These are phyloP conservation scores for Diophrys sp. DNA, from an alignment of 73 alveolate species.

Conservation along the genomic window DNA sequence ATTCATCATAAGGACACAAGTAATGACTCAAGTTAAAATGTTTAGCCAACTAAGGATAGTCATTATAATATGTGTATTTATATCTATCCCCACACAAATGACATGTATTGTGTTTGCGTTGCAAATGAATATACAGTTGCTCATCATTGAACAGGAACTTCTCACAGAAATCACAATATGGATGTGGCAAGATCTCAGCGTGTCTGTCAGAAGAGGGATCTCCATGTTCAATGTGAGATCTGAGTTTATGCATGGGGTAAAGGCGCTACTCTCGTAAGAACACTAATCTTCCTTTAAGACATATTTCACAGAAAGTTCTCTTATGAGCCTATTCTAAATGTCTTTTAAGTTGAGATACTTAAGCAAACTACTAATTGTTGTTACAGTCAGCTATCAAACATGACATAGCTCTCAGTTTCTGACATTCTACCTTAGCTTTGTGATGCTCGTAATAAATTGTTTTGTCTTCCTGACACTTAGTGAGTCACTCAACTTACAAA, in stretches of 20 bases:
- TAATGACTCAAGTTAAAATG: slow-evolving; percentile 42
- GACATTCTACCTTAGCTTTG: slow-evolving; percentile 30
- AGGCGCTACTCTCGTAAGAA: slow-evolving; percentile 43
- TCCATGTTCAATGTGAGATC: slow-evolving; percentile 41
- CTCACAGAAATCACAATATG: slow-evolving; percentile 56
- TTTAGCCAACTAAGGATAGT: slow-evolving; percentile 36
- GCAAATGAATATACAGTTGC: slow-evolving; percentile 25
- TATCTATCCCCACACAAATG: slow-evolving; percentile 38
- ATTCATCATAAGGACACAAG: slow-evolving; percentile 42
- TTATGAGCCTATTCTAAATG: slow-evolving; percentile 43
- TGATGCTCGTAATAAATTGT: slow-evolving; percentile 34
- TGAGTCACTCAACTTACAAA: not conserved
- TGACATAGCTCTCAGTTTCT: slow-evolving; percentile 14
- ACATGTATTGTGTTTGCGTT: slow-evolving; percentile 37
- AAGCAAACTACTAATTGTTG: slow-evolving; percentile 19
- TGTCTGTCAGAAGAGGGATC: slow-evolving; percentile 37
- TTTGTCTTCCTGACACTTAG: slow-evolving; percentile 23
- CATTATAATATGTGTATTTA: slow-evolving; percentile 29
- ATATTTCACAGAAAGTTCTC: slow-evolving; percentile 48
- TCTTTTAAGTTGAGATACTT: slow-evolving; percentile 31
- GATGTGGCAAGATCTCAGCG: slow-evolving; percentile 57
- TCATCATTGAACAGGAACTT: slow-evolving; percentile 46
- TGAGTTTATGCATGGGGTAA: slow-evolving; percentile 17
- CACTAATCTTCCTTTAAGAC: slow-evolving; percentile 46
- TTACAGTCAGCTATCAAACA: slow-evolving; percentile 40